Evolutionary conservation across 2,329 filamentous ascomycete species (phyloP), one percentile per base, ranked within the genome.

Genomic region (Hyphodiscus sp.): DNA sequence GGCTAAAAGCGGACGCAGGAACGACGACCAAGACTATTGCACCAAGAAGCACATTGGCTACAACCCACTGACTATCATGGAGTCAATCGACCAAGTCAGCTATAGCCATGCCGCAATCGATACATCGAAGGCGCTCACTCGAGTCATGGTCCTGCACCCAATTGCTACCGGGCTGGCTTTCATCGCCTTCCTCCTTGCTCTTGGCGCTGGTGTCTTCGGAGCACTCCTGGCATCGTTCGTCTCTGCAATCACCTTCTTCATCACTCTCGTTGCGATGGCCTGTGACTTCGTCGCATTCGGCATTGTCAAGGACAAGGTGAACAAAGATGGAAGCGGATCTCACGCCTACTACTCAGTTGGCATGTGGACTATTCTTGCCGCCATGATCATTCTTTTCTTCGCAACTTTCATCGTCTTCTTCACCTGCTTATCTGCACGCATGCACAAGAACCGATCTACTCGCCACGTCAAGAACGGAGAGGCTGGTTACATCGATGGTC

Each of bases 121-220:
- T 56, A 75, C 77, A 38, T 68, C 74, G 54, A 73, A 74, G 58
- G 70, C 68, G 26, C 72, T 85, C 42, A 83, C 81, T 43, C 71
- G 73, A 58, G 77, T 79, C 57, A 80, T 85, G 79, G 68, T 85
- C 50, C 74, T 86, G 54, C 82, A 85, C 70, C 80, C 82, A 26
- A 70, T 85, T 62, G 79, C 75, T n/a, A 74, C 75, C 55, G 80
- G 71, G 52, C 66, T 84, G 2, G 71, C 75, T 61, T 83, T 84
- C 70, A 70, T 83, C 57, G 78, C 80, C 55, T 83, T 83, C 68
- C 63, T 82, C 46, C 69, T 82, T 47, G 76, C 76, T 45, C 63
- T 80, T 38, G 76, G 75, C 56, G 70, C 79, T 2, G 78, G 78
- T 54, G 55, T 78, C 47, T 60, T 75, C 47, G 80, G 79, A 57